These are phyloP conservation scores for Fagopyrum homotropicum DNA, from an alignment of 148 eudicot genomes.

Conservation along the genomic window DNA sequence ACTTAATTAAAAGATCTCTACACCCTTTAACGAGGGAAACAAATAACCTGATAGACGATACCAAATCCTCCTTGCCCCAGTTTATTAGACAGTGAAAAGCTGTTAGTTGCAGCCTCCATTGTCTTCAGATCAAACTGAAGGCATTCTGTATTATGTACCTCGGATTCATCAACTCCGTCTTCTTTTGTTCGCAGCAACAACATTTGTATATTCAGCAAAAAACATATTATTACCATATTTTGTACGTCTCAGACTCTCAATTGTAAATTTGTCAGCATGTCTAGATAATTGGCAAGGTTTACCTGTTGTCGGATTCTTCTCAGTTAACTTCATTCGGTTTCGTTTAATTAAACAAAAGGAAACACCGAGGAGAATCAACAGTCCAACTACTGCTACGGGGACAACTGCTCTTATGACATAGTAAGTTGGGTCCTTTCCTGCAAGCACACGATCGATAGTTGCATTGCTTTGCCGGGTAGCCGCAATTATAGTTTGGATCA, in stretches of 20 bases:
- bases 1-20: background rate
- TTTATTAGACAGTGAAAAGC: constrained; percentile 24
- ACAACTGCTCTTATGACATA: constrained; percentile 1
- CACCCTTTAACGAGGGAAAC: background rate
- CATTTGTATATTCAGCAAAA: background rate
- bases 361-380: too few species aligned
- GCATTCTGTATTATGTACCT: background rate
- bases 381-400: too few species aligned
- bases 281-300: background rate
- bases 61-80: constrained; percentile 45
- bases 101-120: constrained; percentile 21
- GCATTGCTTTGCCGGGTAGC: too few species aligned
- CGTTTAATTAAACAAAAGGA: too few species aligned
- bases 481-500: too few species aligned
- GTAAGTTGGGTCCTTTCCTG: background rate
- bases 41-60: constrained; percentile 38
- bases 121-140: constrained; percentile 8
- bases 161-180: background rate
- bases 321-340: too few species aligned
- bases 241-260: too few species aligned
- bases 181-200: background rate
- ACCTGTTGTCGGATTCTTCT: background rate
- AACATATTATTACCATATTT: background rate
- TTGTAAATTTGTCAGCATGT: too few species aligned
- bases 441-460: too few species aligned